phyloP scores from a whole-genome alignment of 306 rosid species.

The Prunus mume region DNA sequence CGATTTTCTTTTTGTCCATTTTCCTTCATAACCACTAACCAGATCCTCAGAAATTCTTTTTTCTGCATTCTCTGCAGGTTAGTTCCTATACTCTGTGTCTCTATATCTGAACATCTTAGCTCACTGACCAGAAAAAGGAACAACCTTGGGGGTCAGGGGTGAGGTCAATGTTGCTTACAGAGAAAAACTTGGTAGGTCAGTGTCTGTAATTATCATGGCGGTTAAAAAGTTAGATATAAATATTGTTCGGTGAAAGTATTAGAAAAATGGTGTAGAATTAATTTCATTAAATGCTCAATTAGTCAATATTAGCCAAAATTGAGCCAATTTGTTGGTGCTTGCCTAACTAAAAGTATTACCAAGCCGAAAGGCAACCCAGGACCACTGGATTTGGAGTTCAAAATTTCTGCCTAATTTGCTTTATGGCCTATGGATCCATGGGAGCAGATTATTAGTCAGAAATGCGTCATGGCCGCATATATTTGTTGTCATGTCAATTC shows the following conservation, averaged over 20 bases:
- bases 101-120: no score
- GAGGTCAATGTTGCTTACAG: no score
- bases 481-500: background rate
- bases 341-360: background rate
- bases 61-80: no score
- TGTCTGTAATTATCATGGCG: background rate
- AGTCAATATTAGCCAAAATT: background rate
- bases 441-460: background rate
- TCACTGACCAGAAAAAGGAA: no score
- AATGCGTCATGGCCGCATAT: background rate
- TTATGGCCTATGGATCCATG: background rate
- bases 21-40: no score
- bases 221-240: no score
- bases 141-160: no score
- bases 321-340: background rate
- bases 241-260: no score
- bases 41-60: no score
- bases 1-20: no score
- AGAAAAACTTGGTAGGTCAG: background rate
- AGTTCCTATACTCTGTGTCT: no score
- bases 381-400: background rate
- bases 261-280: background rate
- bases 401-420: slow-evolving; percentile 10
- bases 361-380: background rate
- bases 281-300: background rate